Evolutionary conservation across 2,329 filamentous ascomycete genomes (phyloP), one percentile per base, ranked within the genome.

Genomic region (Curvularia sp.): DNA sequence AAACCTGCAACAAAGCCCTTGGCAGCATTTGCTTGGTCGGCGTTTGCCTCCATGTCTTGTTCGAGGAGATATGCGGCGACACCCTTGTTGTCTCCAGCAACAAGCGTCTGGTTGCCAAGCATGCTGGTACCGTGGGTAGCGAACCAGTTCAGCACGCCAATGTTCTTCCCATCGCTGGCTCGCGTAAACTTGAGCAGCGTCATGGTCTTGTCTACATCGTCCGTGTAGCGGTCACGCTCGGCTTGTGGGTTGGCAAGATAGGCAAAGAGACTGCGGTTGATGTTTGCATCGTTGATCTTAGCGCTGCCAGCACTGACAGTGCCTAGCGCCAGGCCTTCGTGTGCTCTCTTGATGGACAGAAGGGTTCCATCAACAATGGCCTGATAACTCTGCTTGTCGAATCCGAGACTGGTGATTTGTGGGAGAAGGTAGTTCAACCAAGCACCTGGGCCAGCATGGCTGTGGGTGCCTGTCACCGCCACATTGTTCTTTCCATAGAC

Each of bases 1-100:
- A 97, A 98, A 4, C 92, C 94, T 2, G 93, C 93, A 1, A 97
- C 91, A 67, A 96, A 97, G 9, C 84, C 85, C 2, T 86, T 80
- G 33, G 88, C 87, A 18, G 70, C 66, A 57, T 70, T 73, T 28
- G 86, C 85, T 13, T 65, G 57, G 24, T 57, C 69, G 0, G 69
- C 63, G 44, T 80, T 82, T 1, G 80, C 77, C 2, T 79, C 74
- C 49, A 89, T 83, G 51, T 85, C 88, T 64, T 89, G 85, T 74
- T 98, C 94, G 53, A 97, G 89, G 12, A 97, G 81, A 72, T 89
- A 90, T 0, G 93, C 91, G 2, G 94, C 93, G 6, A 97, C 92
- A 12, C 94, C 94, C 79, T 98, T 98, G 81, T 98, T 98, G 76
- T 98, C 94, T n/a, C 92, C 94, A 2, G 93, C 89, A 50, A 95